Evolutionary conservation across 345 rosid genomes (phyloP), one percentile per base, ranked within the genome.

Genomic region (Arabidopsis thaliana): DNA sequence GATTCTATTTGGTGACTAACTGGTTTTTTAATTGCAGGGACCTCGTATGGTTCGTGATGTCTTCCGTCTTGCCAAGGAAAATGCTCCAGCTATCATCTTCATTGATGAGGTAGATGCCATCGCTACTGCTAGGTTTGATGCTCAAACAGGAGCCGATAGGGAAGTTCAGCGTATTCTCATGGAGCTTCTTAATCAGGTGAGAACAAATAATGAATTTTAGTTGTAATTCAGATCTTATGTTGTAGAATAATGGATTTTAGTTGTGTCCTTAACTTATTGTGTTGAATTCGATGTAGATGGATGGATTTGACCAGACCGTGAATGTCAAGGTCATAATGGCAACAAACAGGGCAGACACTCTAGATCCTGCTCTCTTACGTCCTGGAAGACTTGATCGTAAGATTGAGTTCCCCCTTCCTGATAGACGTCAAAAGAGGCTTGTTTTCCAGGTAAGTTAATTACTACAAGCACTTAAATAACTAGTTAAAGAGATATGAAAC

Each of bases 41-140:
- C 98, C 98, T n/a, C 83, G 98, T 22, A 94, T 94, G 98, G 98
- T 94, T 56, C 96, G 98, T 69, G 98, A 91, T 87, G 98, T 94
- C 69, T 94, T 94, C 68, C 95, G 98, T 62, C 97, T 94, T 58
- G 98, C 98, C 1, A 94, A 94, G 76, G 98, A 94, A 81, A 94
- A 94, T 77, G 98, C 98, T 73, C 98, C 98, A 28, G 98, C 98
- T 52, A 94, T 94, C 65, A 94, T 94, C 74, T 94, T 94, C 60
- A 94, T 91, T 59, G 98, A 94, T 79, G 98, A 94, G 78, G 98
- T 94, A 4, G 98, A 94, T 83, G 97, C 98, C 53, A 94, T 94
- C 33, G 98, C 98, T 23, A 94, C 98, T 38, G 98, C 98, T 63
- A 87, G 98, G 87, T 94, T 94, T 84, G 98, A 94, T 84, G 98